Evolutionary conservation across 805 yeast genomes (phyloP).

Genomic region (Lachancea quebecensis): DNA sequence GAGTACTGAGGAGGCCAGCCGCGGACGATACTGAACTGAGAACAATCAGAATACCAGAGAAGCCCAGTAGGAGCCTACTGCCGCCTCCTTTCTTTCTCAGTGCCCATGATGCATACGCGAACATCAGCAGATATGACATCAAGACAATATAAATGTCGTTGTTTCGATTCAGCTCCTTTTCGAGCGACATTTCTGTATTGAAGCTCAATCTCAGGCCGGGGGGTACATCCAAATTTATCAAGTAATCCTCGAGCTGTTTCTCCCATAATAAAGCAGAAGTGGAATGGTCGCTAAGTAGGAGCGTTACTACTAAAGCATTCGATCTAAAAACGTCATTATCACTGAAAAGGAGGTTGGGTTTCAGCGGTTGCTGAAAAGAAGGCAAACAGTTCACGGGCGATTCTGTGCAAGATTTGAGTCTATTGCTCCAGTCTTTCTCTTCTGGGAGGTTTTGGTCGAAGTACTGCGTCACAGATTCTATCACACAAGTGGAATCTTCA

Average conservation of each 20-base stretch:
- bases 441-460: slow-evolving; percentile 58
- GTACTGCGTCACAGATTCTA: slow-evolving; percentile 86
- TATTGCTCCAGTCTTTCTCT: slow-evolving; percentile 43
- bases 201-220: slow-evolving; percentile 60
- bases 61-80: slow-evolving; percentile 70
- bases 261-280: slow-evolving; percentile 57
- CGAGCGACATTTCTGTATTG: slow-evolving; percentile 77
- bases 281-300: slow-evolving; percentile 55
- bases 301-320: slow-evolving; percentile 68
- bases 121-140: slow-evolving; percentile 78
- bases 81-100: slow-evolving; percentile 33
- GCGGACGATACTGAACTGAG: slow-evolving; percentile 73
- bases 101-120: slow-evolving; percentile 77
- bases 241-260: slow-evolving; percentile 48
- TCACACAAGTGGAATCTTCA: slow-evolving; percentile 64
- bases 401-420: slow-evolving; percentile 54
- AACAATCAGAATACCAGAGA: slow-evolving; percentile 79
- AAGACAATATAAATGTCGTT: slow-evolving; percentile 67
- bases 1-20: slow-evolving; percentile 67
- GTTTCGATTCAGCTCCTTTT: slow-evolving; percentile 74
- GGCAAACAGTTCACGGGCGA: slow-evolving; percentile 91
- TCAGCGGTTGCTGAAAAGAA: slow-evolving; percentile 82
- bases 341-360: slow-evolving; percentile 65
- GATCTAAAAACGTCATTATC: slow-evolving; percentile 49
- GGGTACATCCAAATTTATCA: slow-evolving; percentile 46